These are phyloP conservation scores for Kernera saxatilis DNA, from an alignment of 345 rosid genomes.

Conservation along the genomic window DNA sequence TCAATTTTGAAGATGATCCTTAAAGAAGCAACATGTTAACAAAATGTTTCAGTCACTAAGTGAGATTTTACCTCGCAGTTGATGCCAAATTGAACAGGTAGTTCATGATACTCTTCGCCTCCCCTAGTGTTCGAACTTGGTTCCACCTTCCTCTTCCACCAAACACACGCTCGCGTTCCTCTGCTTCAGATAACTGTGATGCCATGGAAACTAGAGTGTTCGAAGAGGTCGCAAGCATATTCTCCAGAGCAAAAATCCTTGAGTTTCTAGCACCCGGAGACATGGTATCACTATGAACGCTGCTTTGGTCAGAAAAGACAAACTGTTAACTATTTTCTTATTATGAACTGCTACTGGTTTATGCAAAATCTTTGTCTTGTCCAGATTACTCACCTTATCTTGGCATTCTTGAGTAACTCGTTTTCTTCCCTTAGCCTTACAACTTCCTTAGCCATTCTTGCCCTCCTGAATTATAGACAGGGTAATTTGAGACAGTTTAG, in stretches of 20 bases:
- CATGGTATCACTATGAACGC: constrained; percentile 51
- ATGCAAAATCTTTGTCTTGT: background rate
- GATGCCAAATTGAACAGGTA: constrained; percentile 81
- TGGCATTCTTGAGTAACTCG: constrained; percentile 47
- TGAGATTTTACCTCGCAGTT: constrained; percentile 59
- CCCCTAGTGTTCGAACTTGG: constrained; percentile 84
- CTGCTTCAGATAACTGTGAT: constrained; percentile 95
- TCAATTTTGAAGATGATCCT: background rate
- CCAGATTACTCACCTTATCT: constrained; percentile 45
- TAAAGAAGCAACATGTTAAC: background rate
- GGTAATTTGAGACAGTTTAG: constrained; percentile 3
- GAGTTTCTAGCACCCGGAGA: constrained; percentile 98
- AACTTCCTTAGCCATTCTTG: constrained; percentile 80
- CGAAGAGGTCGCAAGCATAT: constrained; percentile 90
- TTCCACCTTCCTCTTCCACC: constrained; percentile 98
- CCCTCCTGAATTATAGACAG: constrained; percentile 55
- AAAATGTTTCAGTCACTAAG: background rate
- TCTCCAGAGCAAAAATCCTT: constrained; percentile 88
- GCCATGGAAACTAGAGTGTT: constrained; percentile 91
- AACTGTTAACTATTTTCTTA: constrained; percentile 3
- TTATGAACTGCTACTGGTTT: background rate
- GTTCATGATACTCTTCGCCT: constrained; percentile 83
- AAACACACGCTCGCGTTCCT: constrained; percentile 83
- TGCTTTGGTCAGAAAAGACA: constrained; percentile 34
- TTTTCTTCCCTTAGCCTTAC: constrained; percentile 82